Conservation (phyloP, 306 rosid genomes). For the Ormosia semicastrata region DNA sequence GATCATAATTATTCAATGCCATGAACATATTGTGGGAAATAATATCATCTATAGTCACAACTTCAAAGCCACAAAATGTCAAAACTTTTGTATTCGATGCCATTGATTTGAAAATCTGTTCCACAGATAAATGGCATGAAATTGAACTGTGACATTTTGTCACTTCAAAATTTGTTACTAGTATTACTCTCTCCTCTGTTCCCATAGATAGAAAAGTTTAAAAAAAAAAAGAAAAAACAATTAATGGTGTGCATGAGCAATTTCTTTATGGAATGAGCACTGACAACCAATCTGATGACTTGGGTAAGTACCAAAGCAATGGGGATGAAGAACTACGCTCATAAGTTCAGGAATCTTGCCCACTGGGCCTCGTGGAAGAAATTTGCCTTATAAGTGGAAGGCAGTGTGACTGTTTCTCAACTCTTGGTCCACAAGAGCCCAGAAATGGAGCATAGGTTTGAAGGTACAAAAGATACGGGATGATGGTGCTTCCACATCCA, state of each 20-base stretch:
- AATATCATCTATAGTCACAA: neutral
- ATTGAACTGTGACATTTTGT: neutral
- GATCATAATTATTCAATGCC: too few species aligned
- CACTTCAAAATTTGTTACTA: neutral
- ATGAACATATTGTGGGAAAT: too few species aligned
- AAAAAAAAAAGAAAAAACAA: neutral
- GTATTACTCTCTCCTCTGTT: neutral
- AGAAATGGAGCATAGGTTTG: constrained; percentile 9
- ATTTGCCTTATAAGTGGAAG: neutral
- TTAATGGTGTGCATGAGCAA: neutral
- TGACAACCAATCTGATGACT: neutral
- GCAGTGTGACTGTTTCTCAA: neutral
- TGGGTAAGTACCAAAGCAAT: constrained; percentile 10
- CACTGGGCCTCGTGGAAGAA: constrained; percentile 15
- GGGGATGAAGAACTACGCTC: neutral
- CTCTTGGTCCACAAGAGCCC: constrained; percentile 21
- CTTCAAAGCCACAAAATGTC: neutral
- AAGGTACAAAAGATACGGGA: constrained; percentile 10
- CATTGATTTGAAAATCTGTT: neutral
- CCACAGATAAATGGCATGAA: neutral
- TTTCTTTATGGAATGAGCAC: constrained; percentile 13
- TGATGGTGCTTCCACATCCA: constrained; percentile 9
- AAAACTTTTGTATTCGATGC: neutral
- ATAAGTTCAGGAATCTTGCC: neutral
- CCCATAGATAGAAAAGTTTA: neutral